Evolutionary conservation across 495 filamentous ascomycete genomes (phyloP), one percentile per base, ranked within the genome.

Genomic region (Penicillium herquei): DNA sequence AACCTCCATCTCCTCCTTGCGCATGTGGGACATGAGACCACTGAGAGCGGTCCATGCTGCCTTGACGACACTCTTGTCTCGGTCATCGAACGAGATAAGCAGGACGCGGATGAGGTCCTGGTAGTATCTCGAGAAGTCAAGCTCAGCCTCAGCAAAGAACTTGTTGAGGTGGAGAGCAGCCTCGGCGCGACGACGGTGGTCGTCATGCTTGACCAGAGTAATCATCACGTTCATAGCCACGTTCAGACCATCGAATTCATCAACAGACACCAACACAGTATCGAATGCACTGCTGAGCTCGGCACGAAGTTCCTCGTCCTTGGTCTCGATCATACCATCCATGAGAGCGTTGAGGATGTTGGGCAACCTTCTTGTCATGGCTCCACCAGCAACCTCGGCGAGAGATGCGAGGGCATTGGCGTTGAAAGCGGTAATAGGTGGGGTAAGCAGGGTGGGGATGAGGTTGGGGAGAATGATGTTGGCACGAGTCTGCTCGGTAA

Each of bases 1-100:
- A 0, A 88, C 82, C 67, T 98, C 94, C 94, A 98, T 98, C 72
- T 98, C 94, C 70, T 98, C 94, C 68, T 98, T 98, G 67, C 88
- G 89, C 57, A 98, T 81, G 63, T 81, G 85, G 67, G 90, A 89
- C 17, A 91, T 96, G 60, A 98, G 83, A 60, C 88, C 90, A 62
- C 78, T 92, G 41, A 98, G 81, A 14, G 95, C 94, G 35, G 83
- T 81, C 94, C 95, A 98, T 14, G 92, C 88, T 30, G 91, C 84
- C 77, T 94, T 97, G 56, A 98, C 89, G 10, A 98, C 94, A 10
- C 87, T 84, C 58, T 69, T 70, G 65, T 98, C 94, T 7, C 79
- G 64, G 58, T 98, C 94, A 61, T 92, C 92, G 64, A 98, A 98
- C 7, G 91, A 91, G 51, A 96, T 88, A 32, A 98, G 78, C 39